Evolutionary conservation across 1,284 basidiomycete species (phyloP).

Genomic region (Pholiota adiposa): DNA sequence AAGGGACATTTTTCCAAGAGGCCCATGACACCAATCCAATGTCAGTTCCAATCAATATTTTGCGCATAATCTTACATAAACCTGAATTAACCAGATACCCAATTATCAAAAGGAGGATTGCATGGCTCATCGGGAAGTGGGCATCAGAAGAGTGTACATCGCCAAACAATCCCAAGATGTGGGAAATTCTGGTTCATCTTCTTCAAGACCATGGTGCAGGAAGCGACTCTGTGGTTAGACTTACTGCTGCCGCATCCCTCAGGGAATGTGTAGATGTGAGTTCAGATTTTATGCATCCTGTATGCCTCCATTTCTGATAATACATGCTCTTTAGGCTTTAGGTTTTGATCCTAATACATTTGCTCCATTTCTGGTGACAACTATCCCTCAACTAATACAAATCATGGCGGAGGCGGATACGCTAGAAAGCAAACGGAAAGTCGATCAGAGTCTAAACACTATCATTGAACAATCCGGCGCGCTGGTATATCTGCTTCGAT

Average conservation of each 20-base stretch:
- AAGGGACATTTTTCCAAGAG: constrained; percentile 60
- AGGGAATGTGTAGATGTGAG: constrained; percentile 84
- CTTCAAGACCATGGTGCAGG: constrained; percentile 69
- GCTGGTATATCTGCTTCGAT: constrained; percentile 46
- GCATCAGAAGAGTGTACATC: constrained; percentile 66
- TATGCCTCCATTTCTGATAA: background rate
- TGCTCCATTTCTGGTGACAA: constrained; percentile 58
- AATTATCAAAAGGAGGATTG: constrained; percentile 87
- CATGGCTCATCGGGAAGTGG: constrained; percentile 90
- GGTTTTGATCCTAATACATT: constrained; percentile 64
- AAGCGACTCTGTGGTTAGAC: constrained; percentile 81
- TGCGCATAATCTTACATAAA: background rate
- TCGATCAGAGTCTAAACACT: constrained; percentile 72
- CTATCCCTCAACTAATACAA: constrained; percentile 64
- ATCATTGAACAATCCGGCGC: constrained; percentile 73
- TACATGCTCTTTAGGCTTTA: constrained; percentile 48
- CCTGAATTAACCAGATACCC: constrained; percentile 61
- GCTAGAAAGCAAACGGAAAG: constrained; percentile 77
- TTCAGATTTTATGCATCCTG: constrained; percentile 2
- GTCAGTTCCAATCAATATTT: constrained; percentile 39
- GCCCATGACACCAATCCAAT: constrained; percentile 58
- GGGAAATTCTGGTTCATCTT: constrained; percentile 81
- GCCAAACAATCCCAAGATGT: constrained; percentile 68
- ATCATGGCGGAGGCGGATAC: constrained; percentile 81
- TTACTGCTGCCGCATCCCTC: constrained; percentile 79